These are phyloP conservation scores for Paecilomyces sp. DNA, from an alignment of 2,329 filamentous ascomycete species.

Conservation along the genomic window DNA sequence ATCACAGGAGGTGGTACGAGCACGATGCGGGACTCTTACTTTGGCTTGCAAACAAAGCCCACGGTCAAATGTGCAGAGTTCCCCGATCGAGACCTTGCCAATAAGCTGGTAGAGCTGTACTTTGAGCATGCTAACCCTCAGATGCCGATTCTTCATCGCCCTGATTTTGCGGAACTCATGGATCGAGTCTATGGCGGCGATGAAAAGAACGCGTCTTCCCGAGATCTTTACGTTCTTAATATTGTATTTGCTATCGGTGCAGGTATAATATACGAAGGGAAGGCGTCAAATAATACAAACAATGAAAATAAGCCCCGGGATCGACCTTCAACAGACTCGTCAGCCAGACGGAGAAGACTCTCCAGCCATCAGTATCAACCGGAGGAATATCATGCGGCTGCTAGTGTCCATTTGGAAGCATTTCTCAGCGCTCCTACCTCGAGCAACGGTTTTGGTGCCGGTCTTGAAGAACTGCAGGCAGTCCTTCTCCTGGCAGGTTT, in stretches of 20 bases:
- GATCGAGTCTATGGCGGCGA: conserved; percentile 70
- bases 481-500: conserved; percentile 86
- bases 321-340: conserved; percentile 18
- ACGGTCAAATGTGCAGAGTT: conserved; percentile 81
- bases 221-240: conserved; percentile 89
- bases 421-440: conserved; percentile 64
- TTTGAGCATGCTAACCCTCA: conserved; percentile 97
- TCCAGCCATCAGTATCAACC: conserved; percentile 64
- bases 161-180: conserved; percentile 83
- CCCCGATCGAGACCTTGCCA: conserved; percentile 67
- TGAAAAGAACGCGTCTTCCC: conserved; percentile 59
- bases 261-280: conserved; percentile 71
- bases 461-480: conserved; percentile 87
- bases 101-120: conserved; percentile 70
- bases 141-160: conserved; percentile 83
- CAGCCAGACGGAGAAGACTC: conserved; percentile 49
- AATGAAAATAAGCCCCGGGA: conserved; percentile 18
- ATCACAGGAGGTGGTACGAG: conserved; percentile 54
- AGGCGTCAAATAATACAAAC: conserved; percentile 17
- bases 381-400: conserved; percentile 93
- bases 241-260: conserved; percentile 96
- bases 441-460: conserved; percentile 68
- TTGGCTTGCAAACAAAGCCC: conserved; percentile 87
- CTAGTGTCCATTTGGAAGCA: conserved; percentile 82
- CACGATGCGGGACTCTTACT: conserved; percentile 92